Percentiles rank a stretch among this genome's conserved stretches.
Evolutionary conservation across 257 asterid genomes (phyloP).

Genomic region (Ballota nigra): DNA sequence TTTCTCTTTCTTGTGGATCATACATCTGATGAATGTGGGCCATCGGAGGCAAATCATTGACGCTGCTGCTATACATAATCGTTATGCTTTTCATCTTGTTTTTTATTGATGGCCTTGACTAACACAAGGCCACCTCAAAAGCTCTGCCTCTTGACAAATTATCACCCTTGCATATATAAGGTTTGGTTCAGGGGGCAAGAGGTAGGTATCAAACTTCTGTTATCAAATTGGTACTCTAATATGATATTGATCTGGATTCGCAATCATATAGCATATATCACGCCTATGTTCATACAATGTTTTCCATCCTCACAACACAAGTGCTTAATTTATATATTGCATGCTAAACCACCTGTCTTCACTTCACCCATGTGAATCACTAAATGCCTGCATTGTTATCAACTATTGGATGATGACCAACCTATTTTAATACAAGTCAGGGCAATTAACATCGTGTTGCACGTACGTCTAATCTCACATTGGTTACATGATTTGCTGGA

Average conservation of each 20-base stretch:
- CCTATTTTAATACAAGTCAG: background rate
- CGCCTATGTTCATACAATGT: background rate
- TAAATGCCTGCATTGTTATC: background rate
- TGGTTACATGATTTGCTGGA: background rate
- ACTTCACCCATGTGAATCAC: background rate
- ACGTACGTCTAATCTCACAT: background rate
- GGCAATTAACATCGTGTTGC: background rate
- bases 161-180: background rate
- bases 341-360: background rate
- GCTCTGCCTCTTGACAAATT: background rate
- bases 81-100: too few relatives aligned
- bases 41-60: too few relatives aligned
- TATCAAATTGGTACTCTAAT: background rate
- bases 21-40: too few relatives aligned
- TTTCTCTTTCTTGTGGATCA: too few relatives aligned
- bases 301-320: slow-evolving; percentile 1
- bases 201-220: background rate
- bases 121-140: background rate
- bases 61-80: too few relatives aligned
- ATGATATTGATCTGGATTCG: background rate
- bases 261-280: background rate
- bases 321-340: too few relatives aligned
- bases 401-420: background rate
- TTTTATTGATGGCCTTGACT: too few relatives aligned
- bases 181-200: background rate